Evolutionary conservation across 345 rosid species (phyloP).

Genomic region (Euphorbia lathyris): DNA sequence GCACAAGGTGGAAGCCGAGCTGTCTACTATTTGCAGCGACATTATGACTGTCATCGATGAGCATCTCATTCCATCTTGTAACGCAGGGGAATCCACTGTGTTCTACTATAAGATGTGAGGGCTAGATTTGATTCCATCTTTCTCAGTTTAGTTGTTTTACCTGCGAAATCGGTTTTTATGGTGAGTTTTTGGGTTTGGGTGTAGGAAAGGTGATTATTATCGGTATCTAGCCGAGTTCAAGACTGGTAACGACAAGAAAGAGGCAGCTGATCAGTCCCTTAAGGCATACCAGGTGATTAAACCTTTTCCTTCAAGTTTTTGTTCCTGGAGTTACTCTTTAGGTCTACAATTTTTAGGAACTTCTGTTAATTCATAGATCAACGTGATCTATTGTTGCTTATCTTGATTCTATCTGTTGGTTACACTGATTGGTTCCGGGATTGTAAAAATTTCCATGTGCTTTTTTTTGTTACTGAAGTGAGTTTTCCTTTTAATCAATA

Average conservation of each 20-base stretch:
- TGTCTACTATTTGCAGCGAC: slow-evolving; percentile 44
- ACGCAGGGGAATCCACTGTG: slow-evolving; percentile 43
- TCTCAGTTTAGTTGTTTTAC: background rate
- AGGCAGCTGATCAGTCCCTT: slow-evolving; percentile 52
- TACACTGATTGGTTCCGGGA: background rate
- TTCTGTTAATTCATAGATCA: background rate
- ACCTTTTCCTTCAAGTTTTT: background rate
- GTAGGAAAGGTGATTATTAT: slow-evolving; percentile 58
- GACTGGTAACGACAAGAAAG: slow-evolving; percentile 46
- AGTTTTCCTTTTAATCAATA: background rate
- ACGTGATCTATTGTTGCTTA: background rate
- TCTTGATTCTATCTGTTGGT: background rate
- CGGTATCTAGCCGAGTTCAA: slow-evolving; percentile 54
- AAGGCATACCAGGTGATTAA: slow-evolving; percentile 41
- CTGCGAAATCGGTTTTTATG: background rate
- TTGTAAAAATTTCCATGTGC: background rate
- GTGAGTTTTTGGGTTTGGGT: slow-evolving; percentile 7
- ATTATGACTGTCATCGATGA: slow-evolving; percentile 40
- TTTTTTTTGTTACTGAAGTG: background rate
- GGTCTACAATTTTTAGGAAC: background rate
- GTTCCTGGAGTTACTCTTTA: background rate
- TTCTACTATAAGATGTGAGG: slow-evolving; percentile 55
- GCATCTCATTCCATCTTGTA: slow-evolving; percentile 47
- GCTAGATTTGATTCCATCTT: background rate
- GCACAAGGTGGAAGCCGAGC: slow-evolving; percentile 43